A percentile compares a stretch with the other conserved stretches of the same genome.
These are phyloP conservation scores for Fraxinus anomala DNA, from an alignment of 257 asterid genomes.

Conservation along the genomic window DNA sequence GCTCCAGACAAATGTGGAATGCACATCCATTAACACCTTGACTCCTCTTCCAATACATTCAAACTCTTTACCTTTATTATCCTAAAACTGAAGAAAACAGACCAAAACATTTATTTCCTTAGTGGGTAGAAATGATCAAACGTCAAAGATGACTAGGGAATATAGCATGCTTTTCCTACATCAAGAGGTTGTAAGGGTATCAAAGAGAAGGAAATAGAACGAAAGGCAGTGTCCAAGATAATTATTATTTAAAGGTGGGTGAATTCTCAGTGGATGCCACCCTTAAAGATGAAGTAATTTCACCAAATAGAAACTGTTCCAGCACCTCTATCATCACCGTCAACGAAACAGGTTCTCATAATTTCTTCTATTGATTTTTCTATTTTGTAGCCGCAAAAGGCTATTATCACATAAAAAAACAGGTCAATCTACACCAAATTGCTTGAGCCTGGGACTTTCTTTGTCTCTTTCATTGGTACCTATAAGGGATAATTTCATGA, in stretches of 20 bases:
- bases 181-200: not conserved
- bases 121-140: not conserved
- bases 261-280: not conserved
- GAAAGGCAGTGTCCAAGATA: not conserved
- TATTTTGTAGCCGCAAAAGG: not conserved
- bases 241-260: not conserved
- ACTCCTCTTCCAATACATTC: not conserved
- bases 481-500: not conserved
- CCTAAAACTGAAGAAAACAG: not conserved
- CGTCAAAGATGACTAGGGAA: not conserved
- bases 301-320: not conserved
- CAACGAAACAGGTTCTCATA: not conserved
- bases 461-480: not conserved
- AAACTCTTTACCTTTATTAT: no score
- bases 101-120: not conserved
- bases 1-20: not conserved
- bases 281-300: conserved; percentile 1
- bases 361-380: not conserved
- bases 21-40: not conserved
- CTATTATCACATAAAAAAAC: not conserved
- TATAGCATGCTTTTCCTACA: not conserved
- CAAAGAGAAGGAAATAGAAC: not conserved
- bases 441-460: not conserved
- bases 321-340: not conserved
- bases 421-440: not conserved